Evolutionary conservation across 176 grass and related monocot species (phyloP), one percentile per base, ranked within the genome.

Genomic region (Avena eriantha): DNA sequence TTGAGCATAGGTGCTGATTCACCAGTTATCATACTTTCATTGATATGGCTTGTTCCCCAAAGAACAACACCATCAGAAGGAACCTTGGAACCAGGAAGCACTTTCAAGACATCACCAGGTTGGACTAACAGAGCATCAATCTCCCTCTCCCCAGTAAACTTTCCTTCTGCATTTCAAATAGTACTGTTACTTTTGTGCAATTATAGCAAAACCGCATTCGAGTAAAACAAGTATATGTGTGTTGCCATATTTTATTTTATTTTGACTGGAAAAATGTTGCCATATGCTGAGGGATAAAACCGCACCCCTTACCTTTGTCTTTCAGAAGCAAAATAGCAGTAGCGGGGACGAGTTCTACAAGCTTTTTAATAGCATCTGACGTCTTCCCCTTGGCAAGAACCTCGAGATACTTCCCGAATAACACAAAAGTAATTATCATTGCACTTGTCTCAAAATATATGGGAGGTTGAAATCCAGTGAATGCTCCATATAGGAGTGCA

Each of bases 21-120:
- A 85, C 97, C 97, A 72, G 97, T 99, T 61, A 99, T 91, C 97
- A 99, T 99, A 82, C 97, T 99, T 92, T 99, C 97, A 84, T 99
- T 95, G 70, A 92, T 92, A 90, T 99, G 89, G 73, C 94, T 99
- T 70, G 88, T 86, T 79, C 97, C 97, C 94, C 97, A 96, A 80
- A 90, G 85, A 3, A 96, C 90, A 16, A 91, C 72, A 86, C 97
- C 97, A 88, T 99, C 97, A 76, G 94, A 80, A 26, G 97, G 97
- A 86, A 99, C 85, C 73, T 99, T 99, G 18, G 92, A 96, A 83
- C 97, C 97, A 80, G 97, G 97, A 89, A 96, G 67, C 34, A 99
- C 97, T 93, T 99, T 99, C 57, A 99, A 88, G 74, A 89, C 80
- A 83, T 99, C 97, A 56, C 94, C 92, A 76, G 97, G 92, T 91